phyloP scores from a whole-genome alignment of 163 green algal species.

The Volvox carteri region DNA sequence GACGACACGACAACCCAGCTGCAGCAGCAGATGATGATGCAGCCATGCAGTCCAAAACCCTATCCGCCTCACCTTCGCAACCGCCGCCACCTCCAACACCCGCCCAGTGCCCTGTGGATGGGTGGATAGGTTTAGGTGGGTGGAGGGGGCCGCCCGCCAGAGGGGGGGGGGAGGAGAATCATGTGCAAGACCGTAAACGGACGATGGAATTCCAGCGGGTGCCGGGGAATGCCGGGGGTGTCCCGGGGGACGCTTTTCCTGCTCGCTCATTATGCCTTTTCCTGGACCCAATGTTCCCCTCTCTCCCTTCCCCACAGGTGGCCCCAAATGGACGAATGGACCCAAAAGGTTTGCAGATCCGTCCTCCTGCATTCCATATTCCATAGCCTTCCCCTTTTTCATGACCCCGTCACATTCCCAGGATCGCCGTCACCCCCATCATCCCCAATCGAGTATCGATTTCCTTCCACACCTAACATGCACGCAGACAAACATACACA shows the following conservation, averaged over 20 bases:
- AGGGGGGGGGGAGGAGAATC: neutral
- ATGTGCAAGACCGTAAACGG: neutral
- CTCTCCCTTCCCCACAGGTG: too few species aligned
- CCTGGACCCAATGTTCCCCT: neutral
- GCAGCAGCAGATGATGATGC: neutral
- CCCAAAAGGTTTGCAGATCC: too few species aligned
- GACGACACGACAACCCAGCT: too few species aligned
- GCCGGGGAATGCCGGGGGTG: neutral
- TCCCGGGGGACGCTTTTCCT: neutral
- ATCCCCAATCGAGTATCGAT: neutral
- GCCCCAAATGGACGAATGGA: too few species aligned
- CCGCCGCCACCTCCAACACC: constrained; percentile 24
- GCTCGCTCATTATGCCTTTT: neutral
- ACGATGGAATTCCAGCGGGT: neutral
- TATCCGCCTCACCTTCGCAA: constrained; percentile 14
- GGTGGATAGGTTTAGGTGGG: too few species aligned
- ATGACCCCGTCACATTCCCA: too few species aligned
- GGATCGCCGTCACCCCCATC: too few species aligned
- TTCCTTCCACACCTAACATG: neutral
- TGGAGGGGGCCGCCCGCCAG: too few species aligned
- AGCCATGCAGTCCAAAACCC: neutral
- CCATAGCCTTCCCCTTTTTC: too few species aligned
- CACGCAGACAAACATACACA: too few species aligned
- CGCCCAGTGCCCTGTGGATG: neutral
- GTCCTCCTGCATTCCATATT: too few species aligned